phyloP scores from a whole-genome alignment of 352 stramenopile species.

The Phytophthora cactorum region DNA sequence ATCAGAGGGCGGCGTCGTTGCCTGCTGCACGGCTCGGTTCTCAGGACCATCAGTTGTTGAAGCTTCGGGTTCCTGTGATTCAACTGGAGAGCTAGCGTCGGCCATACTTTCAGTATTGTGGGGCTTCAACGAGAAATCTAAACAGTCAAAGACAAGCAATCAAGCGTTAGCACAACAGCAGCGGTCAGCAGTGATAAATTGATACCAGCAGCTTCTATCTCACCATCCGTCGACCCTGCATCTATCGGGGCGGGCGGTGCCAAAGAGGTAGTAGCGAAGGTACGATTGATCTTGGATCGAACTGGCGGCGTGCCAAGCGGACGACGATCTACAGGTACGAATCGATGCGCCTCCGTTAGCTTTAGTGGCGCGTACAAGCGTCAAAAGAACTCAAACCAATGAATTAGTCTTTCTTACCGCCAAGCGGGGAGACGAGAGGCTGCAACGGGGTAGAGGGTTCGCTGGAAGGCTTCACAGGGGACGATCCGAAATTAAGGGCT shows the following conservation, averaged over 20 bases:
- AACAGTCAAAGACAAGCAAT: neutral
- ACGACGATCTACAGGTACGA: slow-evolving; percentile 40
- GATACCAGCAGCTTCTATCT: slow-evolving; percentile 1
- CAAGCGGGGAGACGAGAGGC: slow-evolving; percentile 45
- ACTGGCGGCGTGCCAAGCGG: slow-evolving; percentile 49
- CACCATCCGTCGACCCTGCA: slow-evolving; percentile 50
- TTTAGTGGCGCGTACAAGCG: slow-evolving; percentile 1
- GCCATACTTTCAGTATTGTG: slow-evolving; percentile 29
- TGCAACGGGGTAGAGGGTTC: slow-evolving; percentile 32
- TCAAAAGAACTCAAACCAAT: slow-evolving; percentile 31
- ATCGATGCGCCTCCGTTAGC: slow-evolving; percentile 36
- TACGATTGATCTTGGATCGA: slow-evolving; percentile 61
- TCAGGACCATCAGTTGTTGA: slow-evolving; percentile 19
- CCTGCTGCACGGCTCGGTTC: slow-evolving; percentile 38
- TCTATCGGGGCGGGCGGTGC: slow-evolving; percentile 22
- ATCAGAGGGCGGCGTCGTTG: slow-evolving; percentile 42
- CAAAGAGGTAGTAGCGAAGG: slow-evolving; percentile 44
- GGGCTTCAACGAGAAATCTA: slow-evolving; percentile 59
- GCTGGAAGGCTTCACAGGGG: slow-evolving; percentile 34
- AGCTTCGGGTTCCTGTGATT: slow-evolving; percentile 35
- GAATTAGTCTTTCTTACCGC: slow-evolving; percentile 44
- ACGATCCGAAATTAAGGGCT: slow-evolving; percentile 55
- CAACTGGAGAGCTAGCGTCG: slow-evolving; percentile 19
- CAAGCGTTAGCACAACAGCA: slow-evolving; percentile 8
- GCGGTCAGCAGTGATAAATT: neutral